Evolutionary conservation across 2,329 filamentous ascomycete genomes (phyloP), one percentile per base, ranked within the genome.

Genomic region (Penicillium sp.): DNA sequence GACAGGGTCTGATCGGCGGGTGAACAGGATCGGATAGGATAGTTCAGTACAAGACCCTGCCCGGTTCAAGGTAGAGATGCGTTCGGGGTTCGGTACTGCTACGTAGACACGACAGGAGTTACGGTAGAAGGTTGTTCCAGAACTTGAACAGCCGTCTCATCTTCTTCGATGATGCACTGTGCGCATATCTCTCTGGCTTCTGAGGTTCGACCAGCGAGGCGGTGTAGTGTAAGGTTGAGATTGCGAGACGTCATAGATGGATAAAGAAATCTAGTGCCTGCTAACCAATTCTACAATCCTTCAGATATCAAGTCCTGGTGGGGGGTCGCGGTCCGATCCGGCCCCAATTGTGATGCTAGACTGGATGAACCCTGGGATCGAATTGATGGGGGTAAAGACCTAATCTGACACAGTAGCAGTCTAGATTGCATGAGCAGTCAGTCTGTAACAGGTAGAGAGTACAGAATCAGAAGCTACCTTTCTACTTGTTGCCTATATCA

Each of bases 271-370:
- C 25, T 33, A 2, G 7, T 33, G 30, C 11, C 11, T 33, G 11
- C 30, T 22, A 22, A 22, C 19, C 19, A 22, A 22, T 22, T 22
- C 19, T 22, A 22, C 19, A 22, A 22, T 22, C 19, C 19, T 22
- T 22, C 30, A 16, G 52, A 38, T 48, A 8, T 48, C 25, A 11
- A 22, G 14, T 16, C 19, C 14, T 19, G 48, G 54, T 57, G 57
- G 57, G 57, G 63, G n/a, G n/a, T 35, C 26, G 53, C 64, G 62
- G 62, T 61, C 64, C 62, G 64, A 58, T 58, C 64, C 64, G 64
- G 56, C 33, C 22, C 37, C 51, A 26, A 54, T 30, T 7, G 16
- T 33, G 52, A 28, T 40, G 37, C 10, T 42, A n/a, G 25, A 40
- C 13, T 40, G 6, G 25, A 19, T 42, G 51, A 40, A 37, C 14